Evolutionary conservation across 2,329 filamentous ascomycete species (phyloP).

Genomic region (Davidsoniella australis): DNA sequence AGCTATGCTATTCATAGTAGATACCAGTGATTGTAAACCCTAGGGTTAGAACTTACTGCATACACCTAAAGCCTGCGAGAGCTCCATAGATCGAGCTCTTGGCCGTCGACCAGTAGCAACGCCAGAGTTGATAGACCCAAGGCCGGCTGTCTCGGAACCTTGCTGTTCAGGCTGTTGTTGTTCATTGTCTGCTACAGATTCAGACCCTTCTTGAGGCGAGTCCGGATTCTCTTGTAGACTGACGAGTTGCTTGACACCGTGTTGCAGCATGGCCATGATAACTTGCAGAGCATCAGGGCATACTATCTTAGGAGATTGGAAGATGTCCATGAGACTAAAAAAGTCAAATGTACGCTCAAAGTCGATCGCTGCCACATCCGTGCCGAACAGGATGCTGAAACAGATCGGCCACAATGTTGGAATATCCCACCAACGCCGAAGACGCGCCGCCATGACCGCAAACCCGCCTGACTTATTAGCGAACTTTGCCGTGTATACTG

Average conservation of each 20-base stretch:
- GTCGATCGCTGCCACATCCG: constrained; percentile 59
- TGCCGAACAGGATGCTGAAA: constrained; percentile 75
- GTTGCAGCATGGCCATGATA: constrained; percentile 73
- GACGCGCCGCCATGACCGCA: constrained; percentile 60
- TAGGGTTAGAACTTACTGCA: constrained; percentile 26
- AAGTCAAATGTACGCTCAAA: constrained; percentile 59
- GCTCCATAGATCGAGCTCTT: constrained; percentile 47
- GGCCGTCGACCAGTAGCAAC: constrained; percentile 19
- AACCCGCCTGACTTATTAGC: constrained; percentile 72
- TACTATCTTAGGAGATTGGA: constrained; percentile 49
- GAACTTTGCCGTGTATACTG: constrained; percentile 72
- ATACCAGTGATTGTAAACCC: not conserved
- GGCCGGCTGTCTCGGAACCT: not conserved
- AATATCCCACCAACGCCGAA: constrained; percentile 80
- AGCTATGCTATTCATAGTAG: not conserved
- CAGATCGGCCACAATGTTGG: constrained; percentile 73
- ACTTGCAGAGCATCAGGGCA: constrained; percentile 67
- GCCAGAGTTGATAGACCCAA: not conserved
- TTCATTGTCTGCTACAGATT: not conserved
- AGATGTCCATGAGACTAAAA: constrained; percentile 55
- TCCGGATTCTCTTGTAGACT: constrained; percentile 43
- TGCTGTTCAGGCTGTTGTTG: not conserved
- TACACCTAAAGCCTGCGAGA: constrained; percentile 40
- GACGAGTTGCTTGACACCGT: constrained; percentile 57
- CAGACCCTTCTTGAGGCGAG: constrained; percentile 19